Conservation (phyloP, 352 stramenopile genomes). For the Phytophthora uliginosa region DNA sequence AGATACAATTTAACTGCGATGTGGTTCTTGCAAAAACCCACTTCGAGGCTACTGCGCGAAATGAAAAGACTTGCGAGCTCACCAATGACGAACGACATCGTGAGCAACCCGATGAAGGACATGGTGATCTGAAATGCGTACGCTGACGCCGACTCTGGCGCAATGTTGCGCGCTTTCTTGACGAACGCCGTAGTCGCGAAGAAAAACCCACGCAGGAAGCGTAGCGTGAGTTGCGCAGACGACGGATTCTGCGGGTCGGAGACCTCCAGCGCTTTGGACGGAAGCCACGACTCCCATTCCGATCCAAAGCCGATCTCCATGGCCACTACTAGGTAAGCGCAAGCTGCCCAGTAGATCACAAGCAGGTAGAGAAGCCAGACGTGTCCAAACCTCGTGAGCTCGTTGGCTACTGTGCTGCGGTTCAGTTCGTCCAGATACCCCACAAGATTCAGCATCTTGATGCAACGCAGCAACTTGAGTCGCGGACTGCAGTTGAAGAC, state of each 20-base stretch:
- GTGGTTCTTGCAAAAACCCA: slow-evolving; percentile 64
- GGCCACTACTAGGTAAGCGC: slow-evolving; percentile 54
- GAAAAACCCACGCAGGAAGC: slow-evolving; percentile 53
- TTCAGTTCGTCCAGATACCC: slow-evolving; percentile 69
- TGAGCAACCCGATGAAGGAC: slow-evolving; percentile 48
- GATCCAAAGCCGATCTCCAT: slow-evolving; percentile 51
- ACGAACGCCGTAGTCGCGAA: slow-evolving; percentile 52
- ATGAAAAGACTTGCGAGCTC: slow-evolving; percentile 60
- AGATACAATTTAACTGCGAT: slow-evolving; percentile 57
- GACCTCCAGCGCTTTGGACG: slow-evolving; percentile 41
- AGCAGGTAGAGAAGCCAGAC: slow-evolving; percentile 69
- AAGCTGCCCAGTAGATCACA: slow-evolving; percentile 72
- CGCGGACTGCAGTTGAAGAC: slow-evolving; percentile 42
- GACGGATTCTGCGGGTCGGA: slow-evolving; percentile 36
- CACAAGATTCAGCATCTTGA: slow-evolving; percentile 64
- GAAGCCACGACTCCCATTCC: slow-evolving; percentile 64
- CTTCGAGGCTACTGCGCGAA: slow-evolving; percentile 58
- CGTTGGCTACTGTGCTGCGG: slow-evolving; percentile 56
- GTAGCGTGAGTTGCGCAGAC: slow-evolving; percentile 32
- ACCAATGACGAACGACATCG: slow-evolving; percentile 62
- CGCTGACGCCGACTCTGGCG: slow-evolving; percentile 33
- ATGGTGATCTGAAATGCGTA: slow-evolving; percentile 52
- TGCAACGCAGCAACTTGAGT: slow-evolving; percentile 49
- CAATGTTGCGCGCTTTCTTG: slow-evolving; percentile 57
- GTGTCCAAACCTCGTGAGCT: slow-evolving; percentile 60